Base-by-base conservation (phyloP, 768 basidiomycete species). In the Tubosaeta sp. region DNA sequence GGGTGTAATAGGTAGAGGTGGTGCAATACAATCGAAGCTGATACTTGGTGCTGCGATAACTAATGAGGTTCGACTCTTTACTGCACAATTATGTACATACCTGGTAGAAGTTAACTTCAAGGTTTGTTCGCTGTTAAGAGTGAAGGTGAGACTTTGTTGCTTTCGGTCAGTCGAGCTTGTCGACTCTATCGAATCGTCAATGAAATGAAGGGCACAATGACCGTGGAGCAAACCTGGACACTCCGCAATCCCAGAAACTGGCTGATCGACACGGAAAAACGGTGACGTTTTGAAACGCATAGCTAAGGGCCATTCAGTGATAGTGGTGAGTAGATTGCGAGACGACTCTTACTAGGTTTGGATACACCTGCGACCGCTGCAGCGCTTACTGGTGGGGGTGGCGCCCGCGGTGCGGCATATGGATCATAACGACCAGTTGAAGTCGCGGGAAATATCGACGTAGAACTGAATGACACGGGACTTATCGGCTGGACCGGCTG, bases 21-120 rank as follows among this genome's bases (percentile, higher is more conserved):
- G 93, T 95, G 74, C 92, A 94, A 69, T 88, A 95, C 8, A 95
- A 71, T 33, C 91, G 84, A 37, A 95, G 76, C 68, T 94, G 91
- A 66, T 85, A 86, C 58, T 81, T 84, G 14, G 82, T 68, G 26
- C 87, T 91, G 57, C 13, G 45, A 34, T 49, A 42, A 31, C 32
- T 19, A 34, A 50, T 65, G 51, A 65, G 52, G 22, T 35, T 25
- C 22, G 22, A 43, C 26, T 42, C 6, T 19, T 41, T 13, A 14
- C 51, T 33, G n/a, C 39, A 54, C 37, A 46, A 41, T 22, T 51
- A 43, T 33, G 33, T 25, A 68, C 76, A 42, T 64, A 88, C 90
- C 73, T 76, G 22, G 80, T 62, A 25, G 76, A 73, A 54, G 70
- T 75, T 46, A 94, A 65, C 67, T 86, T 88, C 46, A 68, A 56